These are phyloP conservation scores for Metrosideros polymorpha DNA, from an alignment of 441 rosid genomes.

Conservation along the genomic window DNA sequence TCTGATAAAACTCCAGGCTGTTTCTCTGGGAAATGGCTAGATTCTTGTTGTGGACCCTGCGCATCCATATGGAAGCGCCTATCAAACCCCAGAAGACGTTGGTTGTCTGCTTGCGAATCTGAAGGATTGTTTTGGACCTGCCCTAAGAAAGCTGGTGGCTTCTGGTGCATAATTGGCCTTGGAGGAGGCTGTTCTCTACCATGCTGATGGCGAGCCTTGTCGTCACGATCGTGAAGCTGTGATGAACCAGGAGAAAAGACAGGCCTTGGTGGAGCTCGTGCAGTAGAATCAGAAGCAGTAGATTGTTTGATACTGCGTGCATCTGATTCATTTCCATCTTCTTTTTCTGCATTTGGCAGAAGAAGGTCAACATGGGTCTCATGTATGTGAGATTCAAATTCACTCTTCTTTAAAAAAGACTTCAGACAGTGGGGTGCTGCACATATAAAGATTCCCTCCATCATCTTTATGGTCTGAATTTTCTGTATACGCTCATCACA, in stretches of 20 bases:
- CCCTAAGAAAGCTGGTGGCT: constrained; percentile 37
- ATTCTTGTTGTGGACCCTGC: constrained; percentile 33
- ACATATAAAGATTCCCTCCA: constrained; percentile 95
- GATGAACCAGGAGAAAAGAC: constrained; percentile 41
- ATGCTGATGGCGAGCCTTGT: constrained; percentile 40
- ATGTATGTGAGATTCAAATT: constrained; percentile 74
- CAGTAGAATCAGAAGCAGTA: constrained; percentile 60
- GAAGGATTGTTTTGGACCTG: constrained; percentile 42
- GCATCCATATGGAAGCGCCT: constrained; percentile 26
- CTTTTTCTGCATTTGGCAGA: constrained; percentile 54
- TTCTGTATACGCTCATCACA: constrained; percentile 92
- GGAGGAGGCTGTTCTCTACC: constrained; percentile 43
- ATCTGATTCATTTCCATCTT: constrained; percentile 55
- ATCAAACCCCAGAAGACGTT: constrained; percentile 61
- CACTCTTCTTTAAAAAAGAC: constrained; percentile 69
- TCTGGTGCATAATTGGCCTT: constrained; percentile 44
- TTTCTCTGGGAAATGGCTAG: constrained; percentile 35
- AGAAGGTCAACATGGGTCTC: constrained; percentile 53
- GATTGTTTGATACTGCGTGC: constrained; percentile 55
- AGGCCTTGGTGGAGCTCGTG: constrained; percentile 49
- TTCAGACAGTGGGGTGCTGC: constrained; percentile 97
- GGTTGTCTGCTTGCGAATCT: constrained; percentile 32
- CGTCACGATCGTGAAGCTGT: constrained; percentile 52
- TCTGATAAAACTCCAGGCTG: constrained; percentile 44
- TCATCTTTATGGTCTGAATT: constrained; percentile 88